A percentile compares a stretch with the other conserved stretches of the same genome.
Conservation (phyloP, 345 rosid genomes). For the Salix viminalis region DNA sequence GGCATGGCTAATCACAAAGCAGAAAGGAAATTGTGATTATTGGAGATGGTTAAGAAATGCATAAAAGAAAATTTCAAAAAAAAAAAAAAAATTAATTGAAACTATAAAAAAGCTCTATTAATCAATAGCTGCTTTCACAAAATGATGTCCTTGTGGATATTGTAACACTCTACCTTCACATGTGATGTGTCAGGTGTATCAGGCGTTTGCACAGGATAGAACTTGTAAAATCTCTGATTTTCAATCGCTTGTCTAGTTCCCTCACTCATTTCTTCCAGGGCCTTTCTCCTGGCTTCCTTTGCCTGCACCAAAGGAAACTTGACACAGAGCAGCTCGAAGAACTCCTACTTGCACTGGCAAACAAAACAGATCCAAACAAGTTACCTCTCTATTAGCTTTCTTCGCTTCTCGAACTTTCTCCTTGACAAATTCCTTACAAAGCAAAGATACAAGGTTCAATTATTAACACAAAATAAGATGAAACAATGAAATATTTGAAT, state of each 20-base stretch:
- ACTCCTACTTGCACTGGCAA: background rate
- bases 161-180: slow-evolving; percentile 44
- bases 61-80: background rate
- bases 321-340: background rate
- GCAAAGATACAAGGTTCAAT: background rate
- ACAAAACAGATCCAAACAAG: background rate
- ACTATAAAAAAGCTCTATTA: background rate
- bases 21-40: too few species aligned
- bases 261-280: slow-evolving; percentile 76
- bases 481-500: slow-evolving; percentile 5
- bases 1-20: slow-evolving; percentile 4
- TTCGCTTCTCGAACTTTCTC: slow-evolving; percentile 86
- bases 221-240: slow-evolving; percentile 82
- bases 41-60: background rate
- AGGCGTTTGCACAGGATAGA: slow-evolving; percentile 69
- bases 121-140: background rate
- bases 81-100: background rate
- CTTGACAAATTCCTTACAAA: slow-evolving; percentile 62
- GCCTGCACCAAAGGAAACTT: slow-evolving; percentile 45
- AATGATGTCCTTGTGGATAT: background rate
- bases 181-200: slow-evolving; percentile 70
- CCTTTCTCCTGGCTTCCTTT: slow-evolving; percentile 75
- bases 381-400: slow-evolving; percentile 79
- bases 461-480: background rate
- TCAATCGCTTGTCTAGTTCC: slow-evolving; percentile 61